Evolutionary conservation across 2,329 filamentous ascomycete genomes (phyloP), one percentile per base, ranked within the genome.

Genomic region (Fusarium clavum): DNA sequence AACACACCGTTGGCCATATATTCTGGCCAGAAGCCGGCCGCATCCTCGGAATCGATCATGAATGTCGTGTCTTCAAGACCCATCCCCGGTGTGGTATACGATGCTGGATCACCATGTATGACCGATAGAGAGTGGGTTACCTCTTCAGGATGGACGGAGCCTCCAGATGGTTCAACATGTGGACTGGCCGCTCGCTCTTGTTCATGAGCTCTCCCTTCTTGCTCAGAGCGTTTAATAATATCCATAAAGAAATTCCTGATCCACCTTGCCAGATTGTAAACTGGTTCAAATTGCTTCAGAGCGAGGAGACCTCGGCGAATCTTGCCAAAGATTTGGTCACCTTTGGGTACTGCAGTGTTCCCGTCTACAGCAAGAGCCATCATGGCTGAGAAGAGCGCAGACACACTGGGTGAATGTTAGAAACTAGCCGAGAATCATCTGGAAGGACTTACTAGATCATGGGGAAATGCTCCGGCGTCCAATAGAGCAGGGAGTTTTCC

Each of bases 221-320:
- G 12, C 1, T 55, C 29, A 1, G 59, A 47, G 0, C 64, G 53
- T 10, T 41, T 56, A 5, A 69, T 8, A 1, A 69, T 69, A 16
- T 68, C 59, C 64, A 68, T 69, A 3, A 69, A 69, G 22, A 68
- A 69, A 9, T 57, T 69, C 1, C 27, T 48, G 4, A 69, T 69
- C 65, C 64, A 69, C 3, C 59, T 46, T 1, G 64, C 59, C 0
- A 69, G 13, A 6, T 51, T 55, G 1, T 69, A 68, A 0, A 60
- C 53, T 0, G 54, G 46, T 11, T 69, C 64, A 1, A 68, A 69
- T 2, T 61, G 38, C 2, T 61, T 61, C 3, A 61, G 18, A 0
- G 58, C 58, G 1, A 60, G 45, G 7, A 60, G 8, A 0, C 58
- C 58, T 1, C 53, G 55, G 0, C 55, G 55, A 8, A 61, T 61